phyloP scores from a whole-genome alignment of 176 grass and related monocot genomes.

The Oryza punctata region DNA sequence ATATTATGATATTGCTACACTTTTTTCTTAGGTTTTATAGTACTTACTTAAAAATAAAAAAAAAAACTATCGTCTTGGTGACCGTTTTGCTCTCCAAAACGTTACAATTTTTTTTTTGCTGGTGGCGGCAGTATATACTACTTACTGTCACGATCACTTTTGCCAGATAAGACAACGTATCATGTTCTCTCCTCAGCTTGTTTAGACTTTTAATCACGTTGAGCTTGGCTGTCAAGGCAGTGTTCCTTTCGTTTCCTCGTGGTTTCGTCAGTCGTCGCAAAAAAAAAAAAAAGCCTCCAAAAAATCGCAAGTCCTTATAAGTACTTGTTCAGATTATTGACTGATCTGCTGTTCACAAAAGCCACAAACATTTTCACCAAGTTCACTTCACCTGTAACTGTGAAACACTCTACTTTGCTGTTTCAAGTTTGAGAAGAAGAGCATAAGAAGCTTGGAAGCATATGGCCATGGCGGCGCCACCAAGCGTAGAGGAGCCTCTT shows the following conservation, averaged over 20 bases:
- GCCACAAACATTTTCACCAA: neutral
- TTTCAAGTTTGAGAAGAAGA: neutral
- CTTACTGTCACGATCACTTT: neutral
- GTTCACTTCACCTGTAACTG: neutral
- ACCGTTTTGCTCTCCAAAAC: neutral
- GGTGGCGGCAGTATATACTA: neutral
- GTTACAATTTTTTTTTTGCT: neutral
- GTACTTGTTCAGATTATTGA: neutral
- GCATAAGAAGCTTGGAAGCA: neutral
- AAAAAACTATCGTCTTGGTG: neutral
- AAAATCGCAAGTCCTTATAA: neutral
- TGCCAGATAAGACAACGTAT: neutral
- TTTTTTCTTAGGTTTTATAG: too few relatives aligned
- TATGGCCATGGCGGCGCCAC: neutral
- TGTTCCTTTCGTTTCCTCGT: slow-evolving; percentile 13
- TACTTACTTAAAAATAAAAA: too few relatives aligned
- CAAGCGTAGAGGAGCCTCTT: slow-evolving; percentile 45
- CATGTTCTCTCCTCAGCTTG: neutral
- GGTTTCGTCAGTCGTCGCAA: slow-evolving; percentile 4
- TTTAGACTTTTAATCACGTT: neutral
- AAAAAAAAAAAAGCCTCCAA: neutral
- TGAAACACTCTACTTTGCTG: neutral
- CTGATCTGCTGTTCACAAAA: slow-evolving; percentile 1
- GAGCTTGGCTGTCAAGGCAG: slow-evolving; percentile 43
- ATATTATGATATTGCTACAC: neutral